phyloP scores from a whole-genome alignment of 768 basidiomycete species.

The Mrakia hoshinonis region DNA sequence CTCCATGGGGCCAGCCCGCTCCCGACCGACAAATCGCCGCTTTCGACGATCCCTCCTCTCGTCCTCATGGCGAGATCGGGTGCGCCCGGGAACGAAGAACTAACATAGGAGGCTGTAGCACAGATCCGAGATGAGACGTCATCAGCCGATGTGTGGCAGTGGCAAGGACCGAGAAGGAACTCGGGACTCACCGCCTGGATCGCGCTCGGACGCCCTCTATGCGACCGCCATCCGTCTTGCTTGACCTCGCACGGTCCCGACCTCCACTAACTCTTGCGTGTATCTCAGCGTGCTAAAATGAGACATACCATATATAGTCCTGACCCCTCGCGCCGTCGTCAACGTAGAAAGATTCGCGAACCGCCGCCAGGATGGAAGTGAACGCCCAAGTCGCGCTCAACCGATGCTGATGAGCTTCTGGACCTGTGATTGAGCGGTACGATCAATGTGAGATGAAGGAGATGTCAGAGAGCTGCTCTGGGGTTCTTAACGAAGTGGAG shows the following conservation, averaged over 20 bases:
- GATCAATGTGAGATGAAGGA: background rate
- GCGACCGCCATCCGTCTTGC: no score
- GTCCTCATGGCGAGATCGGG: background rate
- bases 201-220: no score
- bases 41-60: background rate
- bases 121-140: no score
- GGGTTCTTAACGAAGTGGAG: background rate
- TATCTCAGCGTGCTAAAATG: no score
- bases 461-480: background rate
- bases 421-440: background rate
- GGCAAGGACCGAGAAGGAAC: no score
- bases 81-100: no score
- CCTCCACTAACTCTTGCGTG: no score
- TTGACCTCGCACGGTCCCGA: no score
- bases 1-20: background rate
- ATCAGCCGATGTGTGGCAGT: no score
- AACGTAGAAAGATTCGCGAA: background rate
- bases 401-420: slow-evolving; percentile 21
- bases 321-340: background rate
- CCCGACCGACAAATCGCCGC: background rate
- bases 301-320: no score
- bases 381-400: background rate
- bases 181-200: no score
- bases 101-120: no score
- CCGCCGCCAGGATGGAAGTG: background rate